phyloP scores from a whole-genome alignment of 208 protist genomes.

The Phytomonas francai region DNA sequence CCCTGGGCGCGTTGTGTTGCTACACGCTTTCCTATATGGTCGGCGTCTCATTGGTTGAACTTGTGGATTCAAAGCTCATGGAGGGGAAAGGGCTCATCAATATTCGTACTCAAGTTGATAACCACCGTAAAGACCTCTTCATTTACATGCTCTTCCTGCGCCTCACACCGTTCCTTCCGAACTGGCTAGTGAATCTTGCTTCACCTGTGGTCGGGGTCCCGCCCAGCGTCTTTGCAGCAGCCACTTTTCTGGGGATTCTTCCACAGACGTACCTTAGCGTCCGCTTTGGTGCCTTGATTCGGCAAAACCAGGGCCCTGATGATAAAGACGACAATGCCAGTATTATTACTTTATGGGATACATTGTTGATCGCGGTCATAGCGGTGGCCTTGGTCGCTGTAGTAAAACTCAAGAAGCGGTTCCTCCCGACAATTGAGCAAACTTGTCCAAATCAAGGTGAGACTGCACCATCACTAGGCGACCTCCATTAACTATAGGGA shows the following conservation, averaged over 20 bases:
- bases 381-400: conserved; percentile 27
- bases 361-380: conserved; percentile 45
- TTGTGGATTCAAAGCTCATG: conserved; percentile 33
- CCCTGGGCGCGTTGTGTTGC: conserved; percentile 43
- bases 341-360: conserved; percentile 65
- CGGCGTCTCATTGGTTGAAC: conserved; percentile 38
- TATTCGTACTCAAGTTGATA: conserved; percentile 45
- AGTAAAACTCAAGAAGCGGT: conserved; percentile 28
- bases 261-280: conserved; percentile 89
- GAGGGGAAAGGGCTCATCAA: conserved; percentile 42
- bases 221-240: conserved; percentile 53
- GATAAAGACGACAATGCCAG: neutral
- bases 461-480: neutral
- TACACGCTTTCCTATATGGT: conserved; percentile 35
- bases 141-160: conserved; percentile 90
- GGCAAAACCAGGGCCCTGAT: conserved; percentile 5
- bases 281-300: conserved; percentile 50
- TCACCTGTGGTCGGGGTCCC: conserved; percentile 76
- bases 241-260: conserved; percentile 80
- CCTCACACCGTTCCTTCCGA: conserved; percentile 88
- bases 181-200: conserved; percentile 91
- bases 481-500: neutral
- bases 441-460: neutral
- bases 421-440: neutral
- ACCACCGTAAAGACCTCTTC: conserved; percentile 63